Base-by-base conservation (phyloP, 2,329 filamentous ascomycete species). In the Alternaria arborescens region DNA sequence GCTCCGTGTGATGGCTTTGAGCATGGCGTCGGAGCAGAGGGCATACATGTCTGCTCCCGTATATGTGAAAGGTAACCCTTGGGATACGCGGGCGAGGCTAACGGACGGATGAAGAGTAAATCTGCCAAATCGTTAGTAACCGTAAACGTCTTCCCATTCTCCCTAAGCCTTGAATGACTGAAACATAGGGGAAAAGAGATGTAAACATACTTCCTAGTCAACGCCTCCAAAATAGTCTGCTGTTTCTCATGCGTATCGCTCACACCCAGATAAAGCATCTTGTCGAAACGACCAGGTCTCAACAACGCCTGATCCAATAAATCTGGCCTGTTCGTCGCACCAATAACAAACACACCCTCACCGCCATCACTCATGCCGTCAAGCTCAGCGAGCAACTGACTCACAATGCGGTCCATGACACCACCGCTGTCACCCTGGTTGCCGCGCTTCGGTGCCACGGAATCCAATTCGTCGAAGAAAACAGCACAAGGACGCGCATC, bases 41-140 rank as follows among this genome's bases (percentile, higher is more conserved):
- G 95, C 95, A 79, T 99, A 99, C 75, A 99, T 90, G 81, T 99
- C 95, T 64, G 95, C 95, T 73, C 95, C 95, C 0, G 95, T 99
- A 81, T 97, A 99, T 3, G 94, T 98, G 77, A 97, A 95, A 0
- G 95, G 95, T 4, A 99, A 86, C 11, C 85, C 85, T 52, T 91
- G 85, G 4, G 94, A 91, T 47, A 99, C 88, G 8, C 87, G 82
- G 26, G 85, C 78, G 11, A 99, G 87, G 11, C 92, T 95, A 47
- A 97, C 84, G 1, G 88, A 85, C 0, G 93, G 92, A 65, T 93
- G 85, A 53, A 98, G 88, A 3, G 90, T 91, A 80, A 99, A 99
- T 81, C 91, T 94, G 4, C 5, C 1, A 26, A 14, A 16, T 16
- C 32, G 14, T 34, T 34, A 34, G 32, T 16, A 34, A 34, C 28